phyloP scores from a whole-genome alignment of 352 stramenopile genomes.

The Globisporangium iwayamae region DNA sequence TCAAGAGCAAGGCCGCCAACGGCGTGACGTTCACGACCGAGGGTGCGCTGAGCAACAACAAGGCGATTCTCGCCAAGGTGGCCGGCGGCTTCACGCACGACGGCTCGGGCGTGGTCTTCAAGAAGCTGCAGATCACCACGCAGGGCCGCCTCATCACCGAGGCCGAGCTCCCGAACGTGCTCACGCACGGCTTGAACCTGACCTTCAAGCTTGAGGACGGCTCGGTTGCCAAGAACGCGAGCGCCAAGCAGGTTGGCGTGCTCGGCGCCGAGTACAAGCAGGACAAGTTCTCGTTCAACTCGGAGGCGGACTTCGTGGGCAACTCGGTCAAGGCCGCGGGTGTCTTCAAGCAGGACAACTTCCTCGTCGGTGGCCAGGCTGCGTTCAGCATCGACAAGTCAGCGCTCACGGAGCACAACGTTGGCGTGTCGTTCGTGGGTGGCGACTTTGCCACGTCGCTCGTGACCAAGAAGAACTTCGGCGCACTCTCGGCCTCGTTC shows the following conservation, averaged over 20 bases:
- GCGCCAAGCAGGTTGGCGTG: slow-evolving; percentile 65
- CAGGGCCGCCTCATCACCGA: slow-evolving; percentile 75
- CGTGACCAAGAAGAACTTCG: slow-evolving; percentile 83
- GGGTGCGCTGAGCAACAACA: slow-evolving; percentile 71
- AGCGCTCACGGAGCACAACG: slow-evolving; percentile 73
- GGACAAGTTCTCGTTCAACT: slow-evolving; percentile 64
- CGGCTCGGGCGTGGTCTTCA: slow-evolving; percentile 66
- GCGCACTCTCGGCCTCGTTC: slow-evolving; percentile 71
- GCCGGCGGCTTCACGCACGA: slow-evolving; percentile 71
- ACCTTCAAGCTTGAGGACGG: slow-evolving; percentile 84
- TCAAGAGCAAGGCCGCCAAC: slow-evolving; percentile 76
- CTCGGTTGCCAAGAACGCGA: slow-evolving; percentile 72
- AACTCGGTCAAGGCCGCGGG: slow-evolving; percentile 59
- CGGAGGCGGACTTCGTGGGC: slow-evolving; percentile 70
- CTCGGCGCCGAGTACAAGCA: slow-evolving; percentile 82
- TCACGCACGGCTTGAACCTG: slow-evolving; percentile 74
- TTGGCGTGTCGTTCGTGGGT: slow-evolving; percentile 66
- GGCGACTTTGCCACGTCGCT: slow-evolving; percentile 67
- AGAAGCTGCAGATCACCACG: slow-evolving; percentile 86
- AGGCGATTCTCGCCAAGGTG: slow-evolving; percentile 83
- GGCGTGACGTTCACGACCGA: slow-evolving; percentile 77
- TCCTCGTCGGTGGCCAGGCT: slow-evolving; percentile 61
- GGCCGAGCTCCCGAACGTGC: slow-evolving; percentile 72
- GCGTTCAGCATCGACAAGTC: slow-evolving; percentile 84
- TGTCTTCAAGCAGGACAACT: slow-evolving; percentile 58